Evolutionary conservation across 1,284 basidiomycete species (phyloP), one percentile per base, ranked within the genome.

Genomic region (Takashimella koratensis): DNA sequence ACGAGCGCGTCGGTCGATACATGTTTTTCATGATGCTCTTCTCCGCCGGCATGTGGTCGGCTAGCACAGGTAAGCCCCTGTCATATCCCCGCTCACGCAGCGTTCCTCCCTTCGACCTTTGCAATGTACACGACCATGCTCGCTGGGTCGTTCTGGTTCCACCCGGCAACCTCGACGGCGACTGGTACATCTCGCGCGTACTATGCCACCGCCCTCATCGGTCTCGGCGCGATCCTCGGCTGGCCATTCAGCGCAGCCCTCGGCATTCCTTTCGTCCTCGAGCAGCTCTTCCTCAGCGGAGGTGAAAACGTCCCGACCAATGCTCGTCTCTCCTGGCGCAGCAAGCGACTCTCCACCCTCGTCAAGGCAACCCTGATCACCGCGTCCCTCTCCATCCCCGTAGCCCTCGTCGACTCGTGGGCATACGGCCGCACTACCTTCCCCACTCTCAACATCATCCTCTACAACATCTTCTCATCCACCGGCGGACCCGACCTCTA

Each of bases 221-320:
- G 90, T 1, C 71, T 85, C 3, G 94, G 91, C 3, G 90, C 86
- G 2, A 83, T 98, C 46, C 81, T 95, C 30, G 96, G 95, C 16
- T 98, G 96, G 96, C 96, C 96, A 1, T 99, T 98, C 71, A 82
- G 89, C 10, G 80, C 93, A 3, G 84, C 90, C 0, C 79, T 98
- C 4, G 84, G 90, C 0, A 73, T 95, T 12, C 96, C 96, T 0
- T 96, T 95, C 65, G 84, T 96, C 3, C 70, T 91, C 52, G 96
- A 98, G 71, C 91, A 98, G 73, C 78, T 98, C 16, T 87, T 93
- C 67, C 67, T 96, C 12, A 81, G 79, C 45, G 86, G 87, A 12
- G 83, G 82, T 5, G 90, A 94, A 67, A 78, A 79, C 43, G 83
- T 90, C n/a, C 71, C 81, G 2, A 73, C 83, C 0, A 75, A 79